Base-by-base conservation (phyloP, 371 early-diverging fungal genomes). In the Choanephora cucurbitarum region DNA sequence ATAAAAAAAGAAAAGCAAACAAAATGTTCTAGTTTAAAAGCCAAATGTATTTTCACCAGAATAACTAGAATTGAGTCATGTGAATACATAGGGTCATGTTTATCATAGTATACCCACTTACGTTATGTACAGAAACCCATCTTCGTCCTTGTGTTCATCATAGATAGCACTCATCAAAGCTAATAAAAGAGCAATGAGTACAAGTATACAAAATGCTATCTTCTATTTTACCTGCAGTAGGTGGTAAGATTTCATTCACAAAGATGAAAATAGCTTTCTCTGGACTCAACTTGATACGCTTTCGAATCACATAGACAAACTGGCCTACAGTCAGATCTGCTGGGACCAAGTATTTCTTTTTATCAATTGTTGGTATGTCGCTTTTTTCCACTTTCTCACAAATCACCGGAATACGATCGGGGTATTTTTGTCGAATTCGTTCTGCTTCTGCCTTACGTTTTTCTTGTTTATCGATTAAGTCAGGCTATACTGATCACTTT, bases 211-310 rank as follows among this genome's bases (percentile, higher is more conserved):
- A 13, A 9, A 44, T 31, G 44, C 37, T 52, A 28, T 40, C 11
- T n/a, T 15, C n/a, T 52, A 11, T 39, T 43, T 58, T 69, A 75
- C 76, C 70, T 42, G 89, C 86, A 24, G 89, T 88, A 8, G 95
- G 93, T 17, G 96, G 96, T 24, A 97, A 77, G 23, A 91, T 87
- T 28, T 94, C 93, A 78, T 95, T 94, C 51, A 97, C 95, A 80
- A 94, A 97, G 60, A 97, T 92, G 70, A 95, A 96, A 64, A 97
- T 93, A 43, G 97, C 98, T 80, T 96, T 94, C 60, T 97, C 97
- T 13, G 95, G 92, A 65, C 87, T 84, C 19, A 94, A 82, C 77
- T 89, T 91, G 77, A 94, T 92, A 55, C 94, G 81, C 75, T 91
- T 94, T 63, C 93, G 86, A 64, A 93, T 93, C 42, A 96, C 96